Evolutionary conservation across 192 early-diverging fungal species (phyloP).

Genomic region (Pecoramyces ruminantium): DNA sequence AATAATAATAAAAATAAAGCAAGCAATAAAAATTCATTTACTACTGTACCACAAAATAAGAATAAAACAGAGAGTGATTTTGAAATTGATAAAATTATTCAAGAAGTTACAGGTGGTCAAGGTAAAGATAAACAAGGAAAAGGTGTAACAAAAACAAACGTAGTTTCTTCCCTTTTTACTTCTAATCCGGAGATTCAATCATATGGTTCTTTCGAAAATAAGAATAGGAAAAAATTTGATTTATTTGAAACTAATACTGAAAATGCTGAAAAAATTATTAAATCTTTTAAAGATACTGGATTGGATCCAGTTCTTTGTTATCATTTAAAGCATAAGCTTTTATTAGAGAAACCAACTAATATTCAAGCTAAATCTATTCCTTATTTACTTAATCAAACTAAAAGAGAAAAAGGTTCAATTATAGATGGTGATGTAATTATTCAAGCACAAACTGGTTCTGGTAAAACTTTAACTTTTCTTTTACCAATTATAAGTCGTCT

Average conservation of each 20-base stretch:
- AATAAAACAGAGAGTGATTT: neutral
- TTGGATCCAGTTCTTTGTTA: slow-evolving; percentile 48
- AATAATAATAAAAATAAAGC: neutral
- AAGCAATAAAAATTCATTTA: neutral
- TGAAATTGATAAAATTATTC: neutral
- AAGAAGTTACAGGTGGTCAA: neutral
- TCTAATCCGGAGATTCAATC: neutral
- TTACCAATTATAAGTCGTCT: slow-evolving; percentile 81
- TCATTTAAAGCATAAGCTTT: slow-evolving; percentile 55
- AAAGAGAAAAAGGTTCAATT: slow-evolving; percentile 17
- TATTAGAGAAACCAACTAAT: slow-evolving; percentile 60
- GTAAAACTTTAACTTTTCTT: slow-evolving; percentile 90
- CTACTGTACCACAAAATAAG: neutral
- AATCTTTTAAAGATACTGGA: slow-evolving; percentile 61
- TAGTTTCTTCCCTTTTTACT: neutral
- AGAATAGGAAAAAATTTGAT: neutral
- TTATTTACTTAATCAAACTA: slow-evolving; percentile 35
- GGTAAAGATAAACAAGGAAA: neutral
- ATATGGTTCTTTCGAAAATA: neutral
- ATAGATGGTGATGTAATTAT: slow-evolving; percentile 65
- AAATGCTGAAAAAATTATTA: neutral
- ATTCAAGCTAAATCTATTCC: slow-evolving; percentile 84
- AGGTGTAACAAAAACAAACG: neutral
- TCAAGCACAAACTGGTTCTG: slow-evolving; percentile 92
- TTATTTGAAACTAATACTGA: neutral